phyloP scores from a whole-genome alignment of 176 grass and related monocot species.

The Avena sativa region DNA sequence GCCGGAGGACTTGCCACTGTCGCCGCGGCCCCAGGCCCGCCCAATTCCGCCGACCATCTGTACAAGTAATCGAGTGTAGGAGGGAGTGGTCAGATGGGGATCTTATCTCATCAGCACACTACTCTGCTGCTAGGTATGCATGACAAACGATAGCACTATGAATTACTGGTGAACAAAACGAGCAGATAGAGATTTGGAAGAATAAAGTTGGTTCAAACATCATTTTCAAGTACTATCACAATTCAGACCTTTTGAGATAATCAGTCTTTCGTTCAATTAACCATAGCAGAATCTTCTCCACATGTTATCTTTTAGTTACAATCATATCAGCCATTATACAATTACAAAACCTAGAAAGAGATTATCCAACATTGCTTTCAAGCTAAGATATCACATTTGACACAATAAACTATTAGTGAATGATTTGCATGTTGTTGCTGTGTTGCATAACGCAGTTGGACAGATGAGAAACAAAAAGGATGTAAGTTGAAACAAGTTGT shows the following conservation, averaged over 20 bases:
- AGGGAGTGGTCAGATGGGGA: slow-evolving; percentile 27
- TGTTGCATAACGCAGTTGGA: background rate
- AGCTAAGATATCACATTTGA: background rate
- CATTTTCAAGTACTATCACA: slow-evolving; percentile 37
- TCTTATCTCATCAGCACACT: slow-evolving; percentile 33
- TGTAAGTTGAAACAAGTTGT: slow-evolving; percentile 4
- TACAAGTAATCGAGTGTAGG: slow-evolving; percentile 41
- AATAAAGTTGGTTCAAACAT: slow-evolving; percentile 40
- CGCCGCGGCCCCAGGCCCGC: slow-evolving; percentile 29
- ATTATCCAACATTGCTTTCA: background rate
- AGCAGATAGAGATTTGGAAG: background rate
- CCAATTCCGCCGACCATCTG: slow-evolving; percentile 57
- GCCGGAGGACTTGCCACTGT: slow-evolving; percentile 48
- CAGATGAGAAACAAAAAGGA: background rate
- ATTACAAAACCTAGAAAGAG: background rate
- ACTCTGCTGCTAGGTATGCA: slow-evolving; percentile 6
- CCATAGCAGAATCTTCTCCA: slow-evolving; percentile 25
- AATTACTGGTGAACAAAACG: slow-evolving; percentile 21
- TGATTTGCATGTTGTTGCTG: background rate
- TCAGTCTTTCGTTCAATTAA: background rate
- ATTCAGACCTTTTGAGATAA: slow-evolving; percentile 25
- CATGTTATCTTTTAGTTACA: slow-evolving; percentile 11
- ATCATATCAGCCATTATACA: background rate
- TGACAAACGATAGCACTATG: slow-evolving; percentile 17
- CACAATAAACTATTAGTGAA: background rate